Conservation (phyloP, 2,329 filamentous ascomycete genomes). For the Cercospora brassicicola region DNA sequence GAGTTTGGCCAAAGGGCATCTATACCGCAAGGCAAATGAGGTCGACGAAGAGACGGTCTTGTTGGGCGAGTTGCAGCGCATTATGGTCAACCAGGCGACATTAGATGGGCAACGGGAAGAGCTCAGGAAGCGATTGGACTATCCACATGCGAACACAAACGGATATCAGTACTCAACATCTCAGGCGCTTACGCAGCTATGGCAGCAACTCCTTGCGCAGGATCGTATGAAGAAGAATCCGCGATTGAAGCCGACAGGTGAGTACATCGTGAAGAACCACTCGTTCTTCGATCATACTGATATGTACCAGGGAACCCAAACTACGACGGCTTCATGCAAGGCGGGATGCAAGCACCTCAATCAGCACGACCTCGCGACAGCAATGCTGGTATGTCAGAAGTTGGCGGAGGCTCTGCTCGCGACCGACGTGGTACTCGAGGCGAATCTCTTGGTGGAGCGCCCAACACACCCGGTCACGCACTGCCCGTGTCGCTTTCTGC, state of each 20-base stretch:
- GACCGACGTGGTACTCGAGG: slow-evolving; percentile 36
- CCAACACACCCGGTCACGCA: slow-evolving; percentile 44
- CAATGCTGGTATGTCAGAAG: slow-evolving; percentile 38
- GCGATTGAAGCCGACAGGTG: slow-evolving; percentile 40
- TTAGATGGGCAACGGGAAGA: slow-evolving; percentile 81
- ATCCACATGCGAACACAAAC: slow-evolving; percentile 65
- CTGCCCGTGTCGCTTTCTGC: slow-evolving; percentile 60
- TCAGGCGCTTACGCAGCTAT: slow-evolving; percentile 72
- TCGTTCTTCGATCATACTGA: neutral
- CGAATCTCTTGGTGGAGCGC: slow-evolving; percentile 41
- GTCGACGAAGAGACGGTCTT: slow-evolving; percentile 88
- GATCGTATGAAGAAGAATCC: slow-evolving; percentile 89
- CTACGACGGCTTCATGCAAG: slow-evolving; percentile 24
- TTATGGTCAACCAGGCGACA: slow-evolving; percentile 79
- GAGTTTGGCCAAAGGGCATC: slow-evolving; percentile 74
- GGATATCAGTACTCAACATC: slow-evolving; percentile 69
- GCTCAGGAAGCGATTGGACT: slow-evolving; percentile 80
- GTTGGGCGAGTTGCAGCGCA: slow-evolving; percentile 86
- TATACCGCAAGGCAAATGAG: slow-evolving; percentile 80
- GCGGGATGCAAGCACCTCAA: slow-evolving; percentile 20
- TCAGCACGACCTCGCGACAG: slow-evolving; percentile 46
- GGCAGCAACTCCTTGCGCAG: slow-evolving; percentile 76
- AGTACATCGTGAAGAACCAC: neutral
- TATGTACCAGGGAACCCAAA: slow-evolving; percentile 25
- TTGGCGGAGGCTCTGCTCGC: slow-evolving; percentile 19